A percentile compares a stretch with the other conserved stretches of the same genome.
Conservation (phyloP, 768 basidiomycete genomes). For the Russula sp. region DNA sequence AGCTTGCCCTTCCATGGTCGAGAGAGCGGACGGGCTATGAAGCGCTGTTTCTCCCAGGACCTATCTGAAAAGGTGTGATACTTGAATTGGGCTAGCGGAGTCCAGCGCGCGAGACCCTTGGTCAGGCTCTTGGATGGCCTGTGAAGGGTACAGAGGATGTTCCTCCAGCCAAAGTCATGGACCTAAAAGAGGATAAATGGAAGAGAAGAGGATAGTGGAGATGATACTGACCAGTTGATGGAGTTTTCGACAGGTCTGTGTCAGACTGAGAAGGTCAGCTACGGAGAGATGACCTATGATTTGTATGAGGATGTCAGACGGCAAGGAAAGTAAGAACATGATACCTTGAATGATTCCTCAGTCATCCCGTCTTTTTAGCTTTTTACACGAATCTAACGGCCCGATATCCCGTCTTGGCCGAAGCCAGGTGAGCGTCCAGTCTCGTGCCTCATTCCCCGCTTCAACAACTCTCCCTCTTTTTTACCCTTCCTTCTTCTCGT, state of each 20-base stretch:
- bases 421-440: too few species aligned
- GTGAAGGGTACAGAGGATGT: conserved; percentile 11
- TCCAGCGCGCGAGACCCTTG: conserved; percentile 16
- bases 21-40: conserved; percentile 25
- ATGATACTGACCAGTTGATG: conserved; percentile 14
- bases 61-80: conserved; percentile 24
- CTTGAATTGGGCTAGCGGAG: conserved; percentile 20
- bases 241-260: conserved; percentile 10
- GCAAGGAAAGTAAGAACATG: conserved; percentile 11
- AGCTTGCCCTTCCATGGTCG: conserved; percentile 27
- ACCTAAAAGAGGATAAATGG: conserved; percentile 9
- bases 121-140: conserved; percentile 18
- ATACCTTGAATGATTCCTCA: background rate
- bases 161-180: conserved; percentile 18
- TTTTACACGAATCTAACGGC: background rate
- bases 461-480: background rate
- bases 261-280: conserved; percentile 15
- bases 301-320: conserved; percentile 20
- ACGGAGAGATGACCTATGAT: conserved; percentile 20
- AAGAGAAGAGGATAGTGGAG: background rate
- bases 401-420: background rate
- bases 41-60: conserved; percentile 23
- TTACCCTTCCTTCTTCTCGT: too few species aligned
- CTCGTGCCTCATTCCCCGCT: background rate
- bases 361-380: background rate